Base-by-base conservation (phyloP, 73 alveolate species). In the Durusdinium trenchii region DNA sequence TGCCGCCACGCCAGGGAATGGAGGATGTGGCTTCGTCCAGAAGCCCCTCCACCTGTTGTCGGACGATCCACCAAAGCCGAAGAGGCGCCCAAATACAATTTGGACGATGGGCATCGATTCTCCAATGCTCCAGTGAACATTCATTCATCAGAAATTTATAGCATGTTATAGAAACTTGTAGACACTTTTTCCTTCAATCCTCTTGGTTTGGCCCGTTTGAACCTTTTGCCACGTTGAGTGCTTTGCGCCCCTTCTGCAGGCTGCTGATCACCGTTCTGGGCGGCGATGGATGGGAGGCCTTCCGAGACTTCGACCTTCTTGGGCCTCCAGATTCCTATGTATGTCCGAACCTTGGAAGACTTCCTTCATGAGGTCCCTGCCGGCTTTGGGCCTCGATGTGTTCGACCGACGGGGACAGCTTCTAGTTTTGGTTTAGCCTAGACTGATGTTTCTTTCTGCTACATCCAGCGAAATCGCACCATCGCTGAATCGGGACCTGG, bases 201-300 rank as follows among this genome's bases (percentile, higher is more conserved):
- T 62, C 28, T 20, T 32, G 38, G 38, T 69, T 23, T n/a, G 82
- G 82, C 82, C 32, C 36, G 69, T 36, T 36, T 69, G 46, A 69
- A 45, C 32, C 81, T 3, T 69, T 6, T 6, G 20, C 43, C 81
- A 26, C 48, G 36, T 10, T 35, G 38, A 30, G 30, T 45, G 6
- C 20, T 36, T n/a, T n/a, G n/a, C n/a, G 35, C 35, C 18, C 82
- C n/a, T n/a, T n/a, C n/a, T n/a, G n/a, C 14, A 89, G 96, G 86
- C 79, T 89, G 42, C 30, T 67, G 6, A 46, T 89, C 85, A 89
- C 86, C 4, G 96, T 89, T 40, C 96, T 89, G 23, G 96, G 86
- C 28, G 96, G 96, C 51, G 86, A 89, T 64, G 96, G 96, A 5
- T 89, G 96, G 96, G 96, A 89, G 96, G 96, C 95, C 3, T 89